Conservation (phyloP, 2,329 filamentous ascomycete genomes). For the Verticillium klebahnii region DNA sequence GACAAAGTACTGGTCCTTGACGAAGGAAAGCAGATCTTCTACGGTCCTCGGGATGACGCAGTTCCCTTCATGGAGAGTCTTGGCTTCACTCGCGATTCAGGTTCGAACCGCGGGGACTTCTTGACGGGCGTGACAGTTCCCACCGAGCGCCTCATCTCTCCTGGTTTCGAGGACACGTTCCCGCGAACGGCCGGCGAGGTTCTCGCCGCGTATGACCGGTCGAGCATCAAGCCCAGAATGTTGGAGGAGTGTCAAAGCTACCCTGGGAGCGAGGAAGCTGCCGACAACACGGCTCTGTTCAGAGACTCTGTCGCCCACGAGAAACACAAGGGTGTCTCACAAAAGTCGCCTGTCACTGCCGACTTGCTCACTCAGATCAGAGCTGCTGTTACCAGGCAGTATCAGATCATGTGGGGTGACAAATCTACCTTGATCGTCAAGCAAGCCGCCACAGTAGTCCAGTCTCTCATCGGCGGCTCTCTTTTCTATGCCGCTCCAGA, state of each 20-base stretch:
- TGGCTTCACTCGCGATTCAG: slow-evolving; percentile 48
- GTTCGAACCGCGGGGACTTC: slow-evolving; percentile 62
- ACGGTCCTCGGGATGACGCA: slow-evolving; percentile 57
- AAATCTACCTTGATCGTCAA: slow-evolving; percentile 39
- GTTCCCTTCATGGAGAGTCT: slow-evolving; percentile 62
- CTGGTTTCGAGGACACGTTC: slow-evolving; percentile 50
- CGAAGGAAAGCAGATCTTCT: slow-evolving; percentile 61
- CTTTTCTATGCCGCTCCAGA: slow-evolving; percentile 50
- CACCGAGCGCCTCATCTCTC: slow-evolving; percentile 55
- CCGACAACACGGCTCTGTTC: not conserved
- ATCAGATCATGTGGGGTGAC: slow-evolving; percentile 48
- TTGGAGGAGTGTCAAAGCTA: not conserved
- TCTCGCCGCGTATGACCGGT: not conserved
- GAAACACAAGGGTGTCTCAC: not conserved
- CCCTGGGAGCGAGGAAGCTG: not conserved
- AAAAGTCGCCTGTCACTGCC: not conserved
- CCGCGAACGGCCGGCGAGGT: slow-evolving; percentile 61
- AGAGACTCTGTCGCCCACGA: not conserved
- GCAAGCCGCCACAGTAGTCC: slow-evolving; percentile 42
- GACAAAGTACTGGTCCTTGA: slow-evolving; percentile 77
- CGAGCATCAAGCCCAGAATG: not conserved
- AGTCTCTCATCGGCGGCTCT: slow-evolving; percentile 58
- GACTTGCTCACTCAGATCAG: not conserved
- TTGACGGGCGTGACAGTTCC: slow-evolving; percentile 63
- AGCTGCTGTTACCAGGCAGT: slow-evolving; percentile 34